phyloP scores from a whole-genome alignment of 305 asterid species.

The Lippia alba region DNA sequence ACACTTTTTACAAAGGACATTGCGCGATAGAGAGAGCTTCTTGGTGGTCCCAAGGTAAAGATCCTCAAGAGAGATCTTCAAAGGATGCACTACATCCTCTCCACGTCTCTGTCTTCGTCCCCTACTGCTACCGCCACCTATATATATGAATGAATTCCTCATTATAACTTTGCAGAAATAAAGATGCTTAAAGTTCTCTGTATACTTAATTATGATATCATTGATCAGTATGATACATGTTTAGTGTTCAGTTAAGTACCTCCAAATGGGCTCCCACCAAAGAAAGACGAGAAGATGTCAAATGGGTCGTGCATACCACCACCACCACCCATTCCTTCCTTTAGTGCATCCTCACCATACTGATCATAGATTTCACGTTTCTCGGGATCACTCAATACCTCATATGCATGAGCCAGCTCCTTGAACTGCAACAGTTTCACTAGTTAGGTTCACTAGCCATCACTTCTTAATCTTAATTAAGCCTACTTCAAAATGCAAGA shows the following conservation, averaged over 20 bases:
- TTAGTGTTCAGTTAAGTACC: constrained; percentile 29
- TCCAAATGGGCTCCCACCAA: constrained; percentile 55
- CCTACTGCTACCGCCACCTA: constrained; percentile 61
- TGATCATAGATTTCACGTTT: constrained; percentile 66
- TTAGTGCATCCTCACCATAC: constrained; percentile 71
- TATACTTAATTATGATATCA: no score
- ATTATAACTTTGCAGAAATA: not conserved
- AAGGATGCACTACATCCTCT: constrained; percentile 57
- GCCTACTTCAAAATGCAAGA: no score
- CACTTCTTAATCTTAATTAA: no score
- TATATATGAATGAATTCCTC: not conserved
- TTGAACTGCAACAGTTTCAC: constrained; percentile 44
- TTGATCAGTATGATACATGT: not conserved
- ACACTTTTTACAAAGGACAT: constrained; percentile 56
- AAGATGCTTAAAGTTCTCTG: not conserved
- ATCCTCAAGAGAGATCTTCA: constrained; percentile 63
- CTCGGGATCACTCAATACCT: constrained; percentile 65
- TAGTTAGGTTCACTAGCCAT: no score
- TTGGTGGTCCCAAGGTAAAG: constrained; percentile 51
- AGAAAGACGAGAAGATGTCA: constrained; percentile 63
- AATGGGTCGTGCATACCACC: constrained; percentile 64
- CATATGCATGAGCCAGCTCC: constrained; percentile 71
- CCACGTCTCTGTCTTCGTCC: constrained; percentile 64
- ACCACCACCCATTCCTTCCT: constrained; percentile 69
- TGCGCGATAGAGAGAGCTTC: constrained; percentile 61